These are phyloP conservation scores for Phytomonas francai DNA, from an alignment of 208 protist genomes.

Conservation along the genomic window DNA sequence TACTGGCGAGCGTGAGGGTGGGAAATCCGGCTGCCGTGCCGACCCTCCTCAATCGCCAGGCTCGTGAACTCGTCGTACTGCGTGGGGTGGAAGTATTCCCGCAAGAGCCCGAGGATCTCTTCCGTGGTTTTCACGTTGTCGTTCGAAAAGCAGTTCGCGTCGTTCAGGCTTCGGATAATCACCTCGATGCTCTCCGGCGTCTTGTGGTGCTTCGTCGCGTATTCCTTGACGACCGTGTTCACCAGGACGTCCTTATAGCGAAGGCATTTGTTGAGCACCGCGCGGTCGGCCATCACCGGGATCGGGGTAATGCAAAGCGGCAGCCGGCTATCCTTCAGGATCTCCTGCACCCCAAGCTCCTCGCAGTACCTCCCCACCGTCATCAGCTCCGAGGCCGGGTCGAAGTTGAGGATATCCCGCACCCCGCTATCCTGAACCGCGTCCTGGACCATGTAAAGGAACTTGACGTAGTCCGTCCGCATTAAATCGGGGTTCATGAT, in stretches of 20 bases:
- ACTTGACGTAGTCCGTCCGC: constrained; percentile 90
- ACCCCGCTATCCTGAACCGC: constrained; percentile 67
- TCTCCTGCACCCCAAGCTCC: constrained; percentile 29
- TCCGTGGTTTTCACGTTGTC: constrained; percentile 77
- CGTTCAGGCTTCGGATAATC: constrained; percentile 82
- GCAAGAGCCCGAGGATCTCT: constrained; percentile 63
- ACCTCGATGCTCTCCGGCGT: constrained; percentile 59
- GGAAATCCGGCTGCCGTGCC: constrained; percentile 88
- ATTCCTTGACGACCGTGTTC: constrained; percentile 51
- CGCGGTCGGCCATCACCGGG: constrained; percentile 59
- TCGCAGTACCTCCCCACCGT: constrained; percentile 76
- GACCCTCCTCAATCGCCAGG: constrained; percentile 77
- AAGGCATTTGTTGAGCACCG: constrained; percentile 73
- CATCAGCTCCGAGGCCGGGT: constrained; percentile 47
- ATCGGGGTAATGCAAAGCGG: constrained; percentile 88
- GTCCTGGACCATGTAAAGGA: constrained; percentile 90
- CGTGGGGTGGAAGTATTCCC: constrained; percentile 68
- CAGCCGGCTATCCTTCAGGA: constrained; percentile 61
- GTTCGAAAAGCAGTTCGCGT: constrained; percentile 87
- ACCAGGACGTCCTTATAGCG: constrained; percentile 81
- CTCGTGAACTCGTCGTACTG: constrained; percentile 25
- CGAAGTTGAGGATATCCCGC: constrained; percentile 73
- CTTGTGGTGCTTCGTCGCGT: constrained; percentile 25
- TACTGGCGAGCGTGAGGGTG: constrained; percentile 94
- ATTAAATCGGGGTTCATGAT: constrained; percentile 94